phyloP scores from a whole-genome alignment of 2,329 filamentous ascomycete genomes.

The Didymella exigua region DNA sequence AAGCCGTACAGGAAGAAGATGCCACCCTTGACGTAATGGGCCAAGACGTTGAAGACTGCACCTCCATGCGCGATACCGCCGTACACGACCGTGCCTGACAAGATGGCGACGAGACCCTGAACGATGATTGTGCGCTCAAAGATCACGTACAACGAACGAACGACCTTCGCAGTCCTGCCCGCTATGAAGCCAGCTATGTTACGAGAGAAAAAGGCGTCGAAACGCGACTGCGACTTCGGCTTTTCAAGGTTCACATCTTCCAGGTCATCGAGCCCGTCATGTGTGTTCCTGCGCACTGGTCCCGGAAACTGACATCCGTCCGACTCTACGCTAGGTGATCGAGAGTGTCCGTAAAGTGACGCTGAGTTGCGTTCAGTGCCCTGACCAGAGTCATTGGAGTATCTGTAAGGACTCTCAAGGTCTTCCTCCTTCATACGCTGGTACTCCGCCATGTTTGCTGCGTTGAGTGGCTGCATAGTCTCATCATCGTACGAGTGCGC shows the following conservation, averaged over 20 bases:
- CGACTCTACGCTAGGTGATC: constrained; percentile 64
- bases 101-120: constrained; percentile 74
- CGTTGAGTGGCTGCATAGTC: constrained; percentile 37
- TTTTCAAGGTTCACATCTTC: constrained; percentile 55
- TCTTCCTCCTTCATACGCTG: constrained; percentile 45
- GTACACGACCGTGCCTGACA: constrained; percentile 75
- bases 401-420: constrained; percentile 37
- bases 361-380: constrained; percentile 73
- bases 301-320: constrained; percentile 45
- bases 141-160: constrained; percentile 67
- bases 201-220: constrained; percentile 57
- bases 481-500: constrained; percentile 26
- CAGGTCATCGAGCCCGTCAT: constrained; percentile 53
- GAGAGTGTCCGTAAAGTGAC: constrained; percentile 68
- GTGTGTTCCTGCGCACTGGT: constrained; percentile 45
- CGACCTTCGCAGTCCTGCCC: constrained; percentile 60
- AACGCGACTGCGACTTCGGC: constrained; percentile 53
- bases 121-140: constrained; percentile 79
- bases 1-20: constrained; percentile 95
- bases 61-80: constrained; percentile 78
- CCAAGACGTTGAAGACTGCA: constrained; percentile 80
- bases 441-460: constrained; percentile 47
- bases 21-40: constrained; percentile 92
- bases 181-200: constrained; percentile 62
- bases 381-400: constrained; percentile 59